Base-by-base conservation (phyloP, 2,329 filamentous ascomycete genomes). In the Exophiala calicioides region DNA sequence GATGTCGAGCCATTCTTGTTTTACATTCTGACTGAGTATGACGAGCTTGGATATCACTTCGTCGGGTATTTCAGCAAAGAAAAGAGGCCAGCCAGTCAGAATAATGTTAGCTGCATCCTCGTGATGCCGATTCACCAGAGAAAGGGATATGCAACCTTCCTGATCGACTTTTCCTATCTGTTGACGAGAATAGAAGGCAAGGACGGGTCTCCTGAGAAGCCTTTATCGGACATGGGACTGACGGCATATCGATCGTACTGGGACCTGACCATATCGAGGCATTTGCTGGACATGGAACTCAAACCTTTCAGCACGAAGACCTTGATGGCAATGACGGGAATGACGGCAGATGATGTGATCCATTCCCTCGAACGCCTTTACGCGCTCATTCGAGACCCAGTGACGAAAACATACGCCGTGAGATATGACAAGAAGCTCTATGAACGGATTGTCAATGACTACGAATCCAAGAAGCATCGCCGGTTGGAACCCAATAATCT, bases 11-110 rank as follows among this genome's bases (percentile, higher is more conserved):
- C 93, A 0, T 98, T 98, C 65, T 72, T 98, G 26, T 98, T 98
- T 73, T 98, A 98, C 69, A 91, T 95, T 67, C 96, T 98, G 91
- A 88, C 88, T 19, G 85, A 84, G 30, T 83, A 87, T 58, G 88
- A 90, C 55, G 89, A 95, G 38, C 85, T 90, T 60, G 93, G 93
- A 10, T 93, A 86, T 61, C 93, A 97, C 63, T 80, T 98, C 38
- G 88, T 98, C n/a, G 93, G 93, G n/a, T 98, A 96, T 65, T 98
- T 98, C 68, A 97, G 93, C 39, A 98, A 98, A 66, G 93, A 98
- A 70, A 98, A 98, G 70, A 80, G 94, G 32, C 86, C 89, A 2
- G 91, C 88, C 67, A 95, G 90, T 52, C 85, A 90, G 59, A 97
- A 98, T 68, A 98, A 98, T 57, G 93, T 98, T 36, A 96, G 90